These are phyloP conservation scores for Friedmanniomyces endolithicus DNA, from an alignment of 495 filamentous ascomycete genomes.

Conservation along the genomic window DNA sequence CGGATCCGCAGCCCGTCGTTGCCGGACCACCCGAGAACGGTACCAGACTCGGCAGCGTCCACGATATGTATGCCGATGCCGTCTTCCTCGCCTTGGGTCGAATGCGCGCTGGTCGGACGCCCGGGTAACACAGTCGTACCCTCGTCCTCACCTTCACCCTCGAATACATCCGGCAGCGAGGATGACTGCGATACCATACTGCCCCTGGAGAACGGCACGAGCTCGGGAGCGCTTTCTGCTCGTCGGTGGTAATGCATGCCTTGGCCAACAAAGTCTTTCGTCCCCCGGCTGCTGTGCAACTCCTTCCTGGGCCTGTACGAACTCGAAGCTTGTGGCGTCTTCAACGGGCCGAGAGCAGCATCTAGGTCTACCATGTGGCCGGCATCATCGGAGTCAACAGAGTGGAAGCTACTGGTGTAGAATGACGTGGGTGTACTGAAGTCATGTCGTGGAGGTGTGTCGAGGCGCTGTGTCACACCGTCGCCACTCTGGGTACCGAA, in stretches of 20 bases:
- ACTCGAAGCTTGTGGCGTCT: constrained; percentile 49
- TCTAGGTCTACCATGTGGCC: constrained; percentile 87
- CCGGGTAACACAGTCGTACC: constrained; percentile 26
- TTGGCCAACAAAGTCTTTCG: constrained; percentile 63
- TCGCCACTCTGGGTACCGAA: not conserved
- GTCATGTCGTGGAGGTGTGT: not conserved
- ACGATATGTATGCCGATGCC: constrained; percentile 37
- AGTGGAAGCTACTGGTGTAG: constrained; percentile 25
- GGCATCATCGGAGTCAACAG: constrained; percentile 45
- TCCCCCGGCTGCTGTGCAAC: constrained; percentile 76
- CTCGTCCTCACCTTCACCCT: constrained; percentile 87
- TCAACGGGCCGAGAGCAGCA: constrained; percentile 87
- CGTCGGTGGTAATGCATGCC: constrained; percentile 86
- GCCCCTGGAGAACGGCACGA: constrained; percentile 53
- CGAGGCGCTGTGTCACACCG: not conserved
- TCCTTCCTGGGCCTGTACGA: constrained; percentile 41
- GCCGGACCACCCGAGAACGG: constrained; percentile 31
- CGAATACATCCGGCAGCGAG: constrained; percentile 80
- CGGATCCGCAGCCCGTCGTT: constrained; percentile 25
- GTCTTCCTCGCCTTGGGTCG: constrained; percentile 22
- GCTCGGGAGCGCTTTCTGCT: constrained; percentile 81
- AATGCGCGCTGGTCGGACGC: constrained; percentile 1
- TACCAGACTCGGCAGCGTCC: constrained; percentile 27
- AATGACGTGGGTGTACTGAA: not conserved
- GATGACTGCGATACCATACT: constrained; percentile 30